Conservation (phyloP, 1,284 basidiomycete species). For the Wallemia hederae region DNA sequence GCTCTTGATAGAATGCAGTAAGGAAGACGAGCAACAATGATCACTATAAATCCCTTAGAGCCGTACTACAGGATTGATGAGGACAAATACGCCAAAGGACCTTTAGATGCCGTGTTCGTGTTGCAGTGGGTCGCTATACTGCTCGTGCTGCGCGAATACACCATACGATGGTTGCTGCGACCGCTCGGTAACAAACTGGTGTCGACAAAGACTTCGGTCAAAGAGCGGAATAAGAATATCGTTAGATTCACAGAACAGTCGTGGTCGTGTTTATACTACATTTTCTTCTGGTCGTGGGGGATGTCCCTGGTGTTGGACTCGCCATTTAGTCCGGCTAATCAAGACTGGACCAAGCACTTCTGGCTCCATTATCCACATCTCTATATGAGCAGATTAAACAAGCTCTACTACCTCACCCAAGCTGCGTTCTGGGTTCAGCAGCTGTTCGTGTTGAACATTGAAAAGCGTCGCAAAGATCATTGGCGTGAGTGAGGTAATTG, state of each 20-base stretch:
- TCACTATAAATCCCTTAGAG: neutral
- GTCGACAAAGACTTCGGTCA: neutral
- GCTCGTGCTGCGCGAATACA: neutral
- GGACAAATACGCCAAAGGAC: neutral
- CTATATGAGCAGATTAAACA: slow-evolving; percentile 9
- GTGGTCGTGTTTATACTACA: neutral
- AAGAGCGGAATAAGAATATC: neutral
- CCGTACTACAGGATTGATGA: neutral
- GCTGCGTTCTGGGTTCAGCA: slow-evolving; percentile 15
- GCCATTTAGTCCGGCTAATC: neutral
- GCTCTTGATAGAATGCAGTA: neutral
- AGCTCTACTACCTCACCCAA: slow-evolving; percentile 14
- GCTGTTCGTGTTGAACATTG: slow-evolving; percentile 13
- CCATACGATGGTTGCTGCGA: neutral
- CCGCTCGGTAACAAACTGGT: neutral
- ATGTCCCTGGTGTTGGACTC: neutral
- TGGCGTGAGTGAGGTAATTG: slow-evolving; percentile 4
- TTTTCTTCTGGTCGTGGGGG: neutral
- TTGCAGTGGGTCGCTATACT: neutral
- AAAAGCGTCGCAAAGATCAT: slow-evolving; percentile 14
- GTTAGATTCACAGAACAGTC: neutral
- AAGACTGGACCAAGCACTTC: slow-evolving; percentile 1
- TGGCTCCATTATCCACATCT: slow-evolving; percentile 9
- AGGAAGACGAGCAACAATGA: neutral
- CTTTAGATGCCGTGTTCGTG: neutral